A percentile compares a stretch with the other conserved stretches of the same genome.
Evolutionary conservation across 768 basidiomycete genomes (phyloP).

Genomic region (Calvatia gigantea): DNA sequence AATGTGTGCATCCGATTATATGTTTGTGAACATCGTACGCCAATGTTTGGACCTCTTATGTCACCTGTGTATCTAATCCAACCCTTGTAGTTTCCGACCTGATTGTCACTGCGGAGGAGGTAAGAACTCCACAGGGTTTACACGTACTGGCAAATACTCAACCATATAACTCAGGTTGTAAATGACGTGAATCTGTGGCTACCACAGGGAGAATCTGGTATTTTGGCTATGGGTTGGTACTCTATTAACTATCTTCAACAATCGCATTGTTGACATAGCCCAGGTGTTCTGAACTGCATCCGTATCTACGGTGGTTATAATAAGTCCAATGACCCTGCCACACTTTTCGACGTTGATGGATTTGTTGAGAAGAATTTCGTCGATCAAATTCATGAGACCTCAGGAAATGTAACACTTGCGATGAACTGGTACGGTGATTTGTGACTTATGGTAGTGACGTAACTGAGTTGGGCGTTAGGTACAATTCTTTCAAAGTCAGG

Average conservation of each 20-base stretch:
- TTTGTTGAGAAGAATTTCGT: conserved; percentile 57
- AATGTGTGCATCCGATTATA: conserved; percentile 50
- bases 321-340: conserved; percentile 40
- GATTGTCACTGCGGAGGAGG: conserved; percentile 58
- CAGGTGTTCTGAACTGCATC: conserved; percentile 59
- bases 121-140: conserved; percentile 22
- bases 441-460: background rate
- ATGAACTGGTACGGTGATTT: conserved; percentile 50
- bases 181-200: conserved; percentile 55
- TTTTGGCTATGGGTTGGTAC: conserved; percentile 49
- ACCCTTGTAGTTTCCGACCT: conserved; percentile 51
- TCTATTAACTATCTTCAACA: background rate
- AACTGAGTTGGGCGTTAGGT: conserved; percentile 33
- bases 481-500: conserved; percentile 60
- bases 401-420: conserved; percentile 48
- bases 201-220: conserved; percentile 48
- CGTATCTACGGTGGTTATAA: conserved; percentile 65
- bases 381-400: conserved; percentile 35
- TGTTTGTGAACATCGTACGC: conserved; percentile 60
- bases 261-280: background rate
- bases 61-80: background rate
- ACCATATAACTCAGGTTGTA: conserved; percentile 50
- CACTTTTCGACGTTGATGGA: conserved; percentile 56
- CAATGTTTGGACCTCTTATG: background rate
- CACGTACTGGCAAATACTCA: no score